phyloP scores from a whole-genome alignment of 805 yeast species.

The Starmerella cellae region DNA sequence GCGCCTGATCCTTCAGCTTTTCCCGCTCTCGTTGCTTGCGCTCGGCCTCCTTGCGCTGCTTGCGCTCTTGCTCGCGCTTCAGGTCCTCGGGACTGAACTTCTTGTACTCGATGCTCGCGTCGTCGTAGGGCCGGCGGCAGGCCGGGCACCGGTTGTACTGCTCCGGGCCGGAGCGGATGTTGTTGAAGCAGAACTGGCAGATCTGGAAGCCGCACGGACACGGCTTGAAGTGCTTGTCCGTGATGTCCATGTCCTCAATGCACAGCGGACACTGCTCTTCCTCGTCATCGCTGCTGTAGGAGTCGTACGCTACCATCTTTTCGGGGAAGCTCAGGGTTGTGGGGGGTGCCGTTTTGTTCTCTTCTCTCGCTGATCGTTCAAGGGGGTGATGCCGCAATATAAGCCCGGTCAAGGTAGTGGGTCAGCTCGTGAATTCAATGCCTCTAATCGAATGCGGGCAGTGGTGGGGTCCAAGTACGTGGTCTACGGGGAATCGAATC shows the following conservation, averaged over 20 bases:
- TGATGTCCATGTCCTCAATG: slow-evolving; percentile 93
- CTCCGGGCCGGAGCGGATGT: slow-evolving; percentile 89
- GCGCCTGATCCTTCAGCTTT: slow-evolving; percentile 57
- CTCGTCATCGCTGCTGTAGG: slow-evolving; percentile 64
- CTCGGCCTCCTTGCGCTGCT: slow-evolving; percentile 61
- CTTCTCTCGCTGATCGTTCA: too few species aligned
- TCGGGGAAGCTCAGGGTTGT: not conserved
- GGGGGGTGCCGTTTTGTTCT: not conserved
- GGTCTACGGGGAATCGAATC: too few species aligned
- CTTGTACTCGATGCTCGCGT: slow-evolving; percentile 79
- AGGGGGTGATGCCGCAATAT: too few species aligned
- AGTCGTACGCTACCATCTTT: slow-evolving; percentile 28
- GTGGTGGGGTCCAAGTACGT: too few species aligned
- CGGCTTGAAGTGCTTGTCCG: slow-evolving; percentile 95
- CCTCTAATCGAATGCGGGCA: too few species aligned
- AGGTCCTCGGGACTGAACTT: slow-evolving; percentile 75
- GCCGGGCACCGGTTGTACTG: slow-evolving; percentile 95
- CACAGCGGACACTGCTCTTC: slow-evolving; percentile 83
- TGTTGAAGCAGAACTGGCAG: slow-evolving; percentile 96
- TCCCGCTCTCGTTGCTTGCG: slow-evolving; percentile 78
- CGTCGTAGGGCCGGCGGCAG: slow-evolving; percentile 88
- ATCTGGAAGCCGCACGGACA: slow-evolving; percentile 99
- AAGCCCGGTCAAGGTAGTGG: too few species aligned
- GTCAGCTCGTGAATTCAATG: too few species aligned
- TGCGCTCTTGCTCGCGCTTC: slow-evolving; percentile 67